Percentiles rank a stretch among this genome's conserved stretches.
phyloP scores from a whole-genome alignment of 2,329 filamentous ascomycete genomes.

The Verticillium longisporum region DNA sequence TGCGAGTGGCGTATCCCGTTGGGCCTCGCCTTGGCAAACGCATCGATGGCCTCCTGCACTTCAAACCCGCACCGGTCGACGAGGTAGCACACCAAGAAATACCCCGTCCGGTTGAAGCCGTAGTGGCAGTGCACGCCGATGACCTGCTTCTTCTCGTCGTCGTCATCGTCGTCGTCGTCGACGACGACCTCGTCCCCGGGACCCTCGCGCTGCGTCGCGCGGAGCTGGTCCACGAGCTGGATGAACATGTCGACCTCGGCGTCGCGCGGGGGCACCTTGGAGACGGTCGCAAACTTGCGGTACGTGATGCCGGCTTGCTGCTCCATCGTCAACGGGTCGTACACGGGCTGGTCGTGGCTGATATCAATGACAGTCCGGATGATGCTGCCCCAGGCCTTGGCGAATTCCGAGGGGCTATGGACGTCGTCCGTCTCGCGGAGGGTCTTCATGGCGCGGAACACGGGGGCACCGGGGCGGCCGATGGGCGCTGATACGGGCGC shows the following conservation, averaged over 20 bases:
- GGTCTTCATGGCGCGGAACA: constrained; percentile 90
- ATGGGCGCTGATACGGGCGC: constrained; percentile 72
- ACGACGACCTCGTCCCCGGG: constrained; percentile 26
- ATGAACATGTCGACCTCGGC: constrained; percentile 49
- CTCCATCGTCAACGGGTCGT: constrained; percentile 68
- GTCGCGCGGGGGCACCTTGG: constrained; percentile 72
- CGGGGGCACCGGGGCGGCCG: constrained; percentile 38
- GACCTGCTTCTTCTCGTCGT: constrained; percentile 29
- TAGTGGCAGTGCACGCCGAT: constrained; percentile 93
- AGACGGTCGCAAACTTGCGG: constrained; percentile 86
- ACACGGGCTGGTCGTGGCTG: constrained; percentile 83
- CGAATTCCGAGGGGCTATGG: constrained; percentile 71
- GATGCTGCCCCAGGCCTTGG: constrained; percentile 55
- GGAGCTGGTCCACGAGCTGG: constrained; percentile 50
- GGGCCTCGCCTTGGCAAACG: constrained; percentile 65
- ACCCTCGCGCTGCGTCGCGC: constrained; percentile 42
- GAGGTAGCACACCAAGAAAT: constrained; percentile 85
- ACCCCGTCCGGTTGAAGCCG: constrained; percentile 90
- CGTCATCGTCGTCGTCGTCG: no score
- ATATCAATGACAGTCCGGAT: constrained; percentile 84
- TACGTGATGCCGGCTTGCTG: constrained; percentile 57
- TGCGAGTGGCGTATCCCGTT: constrained; percentile 86
- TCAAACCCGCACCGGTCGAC: constrained; percentile 69
- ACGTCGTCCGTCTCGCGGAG: constrained; percentile 79
- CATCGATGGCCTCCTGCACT: constrained; percentile 70